Percentiles rank a stretch among this genome's conserved stretches.
Conservation (phyloP, 805 yeast genomes). For the Yarrowia sp. region DNA sequence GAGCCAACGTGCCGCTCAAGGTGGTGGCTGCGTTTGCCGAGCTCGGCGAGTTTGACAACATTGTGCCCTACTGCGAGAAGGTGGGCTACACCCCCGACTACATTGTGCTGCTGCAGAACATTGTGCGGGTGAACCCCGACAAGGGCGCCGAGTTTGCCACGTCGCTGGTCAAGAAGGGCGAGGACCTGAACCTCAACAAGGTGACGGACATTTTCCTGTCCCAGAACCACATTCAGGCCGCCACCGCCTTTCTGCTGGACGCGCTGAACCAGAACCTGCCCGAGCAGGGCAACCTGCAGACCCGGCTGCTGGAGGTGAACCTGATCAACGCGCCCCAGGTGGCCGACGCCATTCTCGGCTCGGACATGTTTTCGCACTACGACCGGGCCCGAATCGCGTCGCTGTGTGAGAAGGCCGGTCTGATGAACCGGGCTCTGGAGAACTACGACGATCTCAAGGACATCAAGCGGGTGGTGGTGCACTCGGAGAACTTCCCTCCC, state of each 20-base stretch:
- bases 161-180: slow-evolving; percentile 72
- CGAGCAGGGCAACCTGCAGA: slow-evolving; percentile 94
- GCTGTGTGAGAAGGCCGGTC: slow-evolving; percentile 94
- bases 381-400: slow-evolving; percentile 93
- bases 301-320: slow-evolving; percentile 90
- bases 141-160: slow-evolving; percentile 97
- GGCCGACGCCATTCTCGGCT: slow-evolving; percentile 97
- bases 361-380: slow-evolving; percentile 92
- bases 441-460: slow-evolving; percentile 94
- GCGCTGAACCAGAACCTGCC: slow-evolving; percentile 94
- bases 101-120: slow-evolving; percentile 85
- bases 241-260: slow-evolving; percentile 94
- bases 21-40: slow-evolving; percentile 93
- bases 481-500: slow-evolving; percentile 77
- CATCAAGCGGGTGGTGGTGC: slow-evolving; percentile 91
- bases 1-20: slow-evolving; percentile 82
- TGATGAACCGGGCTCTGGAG: slow-evolving; percentile 94
- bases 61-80: slow-evolving; percentile 90
- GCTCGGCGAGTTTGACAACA: slow-evolving; percentile 94
- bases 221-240: slow-evolving; percentile 94
- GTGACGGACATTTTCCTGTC: slow-evolving; percentile 93
- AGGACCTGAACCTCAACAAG: slow-evolving; percentile 76
- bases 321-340: slow-evolving; percentile 97
- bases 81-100: slow-evolving; percentile 89
- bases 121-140: slow-evolving; percentile 94